phyloP scores from a whole-genome alignment of 208 protist genomes.

The Crithidia mellificae region DNA sequence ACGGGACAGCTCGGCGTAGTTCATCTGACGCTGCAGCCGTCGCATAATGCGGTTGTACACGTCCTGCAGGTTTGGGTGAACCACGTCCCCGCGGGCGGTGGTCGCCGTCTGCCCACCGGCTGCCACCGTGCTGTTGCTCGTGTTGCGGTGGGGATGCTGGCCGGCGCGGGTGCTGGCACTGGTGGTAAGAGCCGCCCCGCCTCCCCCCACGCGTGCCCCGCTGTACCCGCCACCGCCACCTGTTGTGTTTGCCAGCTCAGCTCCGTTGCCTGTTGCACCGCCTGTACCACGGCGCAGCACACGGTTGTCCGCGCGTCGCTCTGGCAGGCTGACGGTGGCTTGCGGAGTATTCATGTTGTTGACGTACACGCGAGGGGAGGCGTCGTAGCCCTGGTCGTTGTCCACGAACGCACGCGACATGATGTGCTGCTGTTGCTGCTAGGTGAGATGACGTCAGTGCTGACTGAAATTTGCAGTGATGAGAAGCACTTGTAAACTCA shows the following conservation, averaged over 20 bases:
- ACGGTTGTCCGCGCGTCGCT: constrained; percentile 20
- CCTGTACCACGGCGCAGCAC: not conserved
- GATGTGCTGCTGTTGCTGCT: not conserved
- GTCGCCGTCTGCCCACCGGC: not conserved
- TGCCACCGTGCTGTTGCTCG: not conserved
- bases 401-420: constrained; percentile 22
- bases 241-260: not conserved
- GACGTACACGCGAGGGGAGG: constrained; percentile 58
- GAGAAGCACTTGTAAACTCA: no score
- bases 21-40: constrained; percentile 71
- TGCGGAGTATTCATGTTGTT: constrained; percentile 87
- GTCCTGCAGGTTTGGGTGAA: constrained; percentile 73
- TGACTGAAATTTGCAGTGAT: no score
- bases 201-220: not conserved
- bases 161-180: not conserved
- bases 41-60: constrained; percentile 88
- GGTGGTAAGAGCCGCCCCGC: not conserved
- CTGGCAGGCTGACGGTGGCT: constrained; percentile 56
- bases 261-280: not conserved
- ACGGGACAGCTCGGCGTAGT: constrained; percentile 72
- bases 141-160: not conserved
- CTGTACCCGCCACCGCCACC: not conserved
- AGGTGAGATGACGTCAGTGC: no score
- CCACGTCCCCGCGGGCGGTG: constrained; percentile 20
- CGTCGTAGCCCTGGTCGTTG: constrained; percentile 17